Base-by-base conservation (phyloP, 2,329 filamentous ascomycete genomes). In the Ophiostoma sp. region DNA sequence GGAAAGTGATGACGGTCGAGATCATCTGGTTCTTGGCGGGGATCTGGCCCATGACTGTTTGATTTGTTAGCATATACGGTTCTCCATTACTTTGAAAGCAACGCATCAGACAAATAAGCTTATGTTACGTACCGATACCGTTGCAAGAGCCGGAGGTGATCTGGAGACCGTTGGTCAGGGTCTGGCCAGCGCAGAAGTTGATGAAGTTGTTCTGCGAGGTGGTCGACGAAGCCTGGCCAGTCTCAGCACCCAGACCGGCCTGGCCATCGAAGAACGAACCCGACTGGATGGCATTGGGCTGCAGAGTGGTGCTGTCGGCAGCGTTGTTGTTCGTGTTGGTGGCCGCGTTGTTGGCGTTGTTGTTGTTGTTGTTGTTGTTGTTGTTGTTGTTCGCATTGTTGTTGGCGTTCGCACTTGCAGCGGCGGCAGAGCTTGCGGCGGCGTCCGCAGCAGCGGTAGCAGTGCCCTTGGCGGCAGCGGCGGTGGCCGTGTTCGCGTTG, bases 91-190 rank as follows among this genome's bases (percentile, higher is more conserved):
- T 2, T 52, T 7, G 50, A 7, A 52, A 52, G 50, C 50, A 22
- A n/a, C n/a, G 50, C 33, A 4, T 36, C 33, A 36, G 15, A 15
- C 17, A 48, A 12, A 15, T 12, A 55, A 11, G 9, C 7, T 2
- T 2, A 42, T 22, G 11, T 25, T 22, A 83, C 86, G 80, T 83
- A 86, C 86, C 82, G 76, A 90, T 85, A 79, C 87, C 87, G 79
- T 91, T 91, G 81, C 89, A 91, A 28, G 89, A 91, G 22, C 90
- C 90, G 1, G 76, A 80, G 55, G 82, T 83, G 70, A 86, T 82
- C 79, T 91, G 89, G 36, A 86, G 80, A 77, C 89, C 90, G 77
- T 92, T 89, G 75, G 89, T 91, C 66, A 89, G 79, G 0, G 82
- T 86, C 79, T 85, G 77, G 63, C 86, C 87, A 4, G 80, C 74